These are phyloP conservation scores for Candida tammaniensis DNA, from an alignment of 805 yeast species.

Conservation along the genomic window DNA sequence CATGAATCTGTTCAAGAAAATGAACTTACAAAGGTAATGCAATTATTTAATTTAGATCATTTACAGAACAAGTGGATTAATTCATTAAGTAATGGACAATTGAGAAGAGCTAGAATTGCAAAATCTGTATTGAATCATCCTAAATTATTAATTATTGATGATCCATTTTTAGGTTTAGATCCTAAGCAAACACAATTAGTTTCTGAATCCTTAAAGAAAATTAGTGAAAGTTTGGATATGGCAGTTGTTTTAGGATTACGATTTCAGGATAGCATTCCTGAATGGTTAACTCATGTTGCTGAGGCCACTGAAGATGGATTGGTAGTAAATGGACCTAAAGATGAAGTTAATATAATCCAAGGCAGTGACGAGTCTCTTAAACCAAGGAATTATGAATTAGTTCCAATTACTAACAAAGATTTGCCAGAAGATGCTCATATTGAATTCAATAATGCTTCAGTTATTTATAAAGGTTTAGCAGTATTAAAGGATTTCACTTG, in stretches of 20 bases:
- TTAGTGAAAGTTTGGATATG: conserved; percentile 40
- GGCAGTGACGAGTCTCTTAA: conserved; percentile 6
- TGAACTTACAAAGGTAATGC: conserved; percentile 19
- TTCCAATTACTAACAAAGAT: conserved; percentile 6
- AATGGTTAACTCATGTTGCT: conserved; percentile 75
- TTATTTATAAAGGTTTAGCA: conserved; percentile 61
- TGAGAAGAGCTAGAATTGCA: conserved; percentile 86
- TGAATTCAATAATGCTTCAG: conserved; percentile 59
- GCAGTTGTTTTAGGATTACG: conserved; percentile 73
- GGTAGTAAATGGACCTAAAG: conserved; percentile 44
- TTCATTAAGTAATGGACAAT: conserved; percentile 90
- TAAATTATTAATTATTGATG: conserved; percentile 70
- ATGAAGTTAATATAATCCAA: conserved; percentile 17
- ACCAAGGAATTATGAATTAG: conserved; percentile 15
- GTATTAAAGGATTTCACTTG: conserved; percentile 62
- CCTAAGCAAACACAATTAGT: conserved; percentile 65
- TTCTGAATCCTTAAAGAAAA: conserved; percentile 45
- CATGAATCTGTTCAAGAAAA: conserved; percentile 26
- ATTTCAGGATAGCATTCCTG: conserved; percentile 70
- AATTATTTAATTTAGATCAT: conserved; percentile 50
- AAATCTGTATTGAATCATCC: conserved; percentile 67
- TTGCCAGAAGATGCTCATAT: conserved; percentile 13
- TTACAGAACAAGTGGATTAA: conserved; percentile 75
- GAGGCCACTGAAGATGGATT: conserved; percentile 58
- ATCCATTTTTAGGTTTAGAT: conserved; percentile 90